Evolutionary conservation across 1,139 yeast genomes (phyloP), one percentile per base, ranked within the genome.

Genomic region (Debaryomycetaceae sp.): DNA sequence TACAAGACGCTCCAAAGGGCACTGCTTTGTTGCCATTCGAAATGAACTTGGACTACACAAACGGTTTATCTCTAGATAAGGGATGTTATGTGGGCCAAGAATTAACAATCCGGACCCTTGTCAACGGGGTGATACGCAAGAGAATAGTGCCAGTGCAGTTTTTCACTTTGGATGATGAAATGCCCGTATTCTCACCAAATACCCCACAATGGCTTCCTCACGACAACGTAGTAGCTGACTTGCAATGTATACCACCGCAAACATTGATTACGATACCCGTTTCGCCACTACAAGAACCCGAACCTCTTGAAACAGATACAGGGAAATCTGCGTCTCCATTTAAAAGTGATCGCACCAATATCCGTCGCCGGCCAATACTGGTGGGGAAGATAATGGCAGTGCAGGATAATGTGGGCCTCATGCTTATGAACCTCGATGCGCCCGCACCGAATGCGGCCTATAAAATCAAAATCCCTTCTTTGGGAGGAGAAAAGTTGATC

Each of bases 41-140:
- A 43, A 65, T 74, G 35, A 83, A 85, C 48, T 58, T 87, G 38
- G 98, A 92, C 52, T 75, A 69, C 43, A 73, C 73, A 57, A 79
- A 82, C 40, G 94, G 95, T 1, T 68, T 87, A 13, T 83, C 90
- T 31, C 70, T 79, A 30, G 74, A 86, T 41, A 90, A 90, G 50
- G 99, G 99, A 3, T 90, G 99, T 50, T 90, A 90, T 44, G 78
- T 85, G 14, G 99, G 99, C 0, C 98, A 90, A 51, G 99, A 90
- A 49, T 62, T 90, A 31, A 87, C 97, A 0, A 85, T 87, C 14
- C 68, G 98, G 43, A 81, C 96, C 0, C 77, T 68, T 47, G 85
- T 83, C 36, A 77, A 80, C 26, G 95, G 96, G 2, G 72, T 77
- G 3, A 73, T 87, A 11, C 64, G 95, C 16, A 86, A 87, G 47